These are phyloP conservation scores for Mortierella sp. DNA, from an alignment of 371 early-diverging fungal species.

Conservation along the genomic window DNA sequence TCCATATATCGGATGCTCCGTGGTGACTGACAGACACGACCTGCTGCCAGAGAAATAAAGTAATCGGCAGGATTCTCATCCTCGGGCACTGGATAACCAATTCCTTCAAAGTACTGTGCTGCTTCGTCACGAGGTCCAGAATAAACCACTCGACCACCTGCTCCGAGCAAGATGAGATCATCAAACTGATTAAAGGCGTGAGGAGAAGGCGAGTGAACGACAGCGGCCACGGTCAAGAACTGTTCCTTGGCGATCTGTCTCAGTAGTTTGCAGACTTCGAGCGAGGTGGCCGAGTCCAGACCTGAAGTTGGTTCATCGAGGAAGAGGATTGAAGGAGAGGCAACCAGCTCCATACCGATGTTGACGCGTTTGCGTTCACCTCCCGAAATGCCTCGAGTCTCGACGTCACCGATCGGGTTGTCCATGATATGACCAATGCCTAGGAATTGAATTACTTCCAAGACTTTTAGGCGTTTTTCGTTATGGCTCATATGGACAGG, in stretches of 20 bases:
- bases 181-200: slow-evolving; percentile 71
- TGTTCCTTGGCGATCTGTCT: slow-evolving; percentile 66
- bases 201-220: slow-evolving; percentile 82
- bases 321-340: slow-evolving; percentile 81
- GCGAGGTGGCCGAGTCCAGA: slow-evolving; percentile 78
- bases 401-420: slow-evolving; percentile 73
- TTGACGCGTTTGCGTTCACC: slow-evolving; percentile 90
- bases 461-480: slow-evolving; percentile 62
- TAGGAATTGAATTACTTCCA: slow-evolving; percentile 68
- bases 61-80: slow-evolving; percentile 71
- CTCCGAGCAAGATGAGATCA: slow-evolving; percentile 73
- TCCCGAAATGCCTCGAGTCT: slow-evolving; percentile 80
- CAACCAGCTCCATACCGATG: slow-evolving; percentile 86
- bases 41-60: slow-evolving; percentile 59
- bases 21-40: slow-evolving; percentile 30
- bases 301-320: slow-evolving; percentile 92
- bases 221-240: slow-evolving; percentile 72
- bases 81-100: slow-evolving; percentile 69
- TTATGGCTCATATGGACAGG: slow-evolving; percentile 58
- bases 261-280: slow-evolving; percentile 70
- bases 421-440: slow-evolving; percentile 72
- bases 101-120: slow-evolving; percentile 58
- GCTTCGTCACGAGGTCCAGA: slow-evolving; percentile 63
- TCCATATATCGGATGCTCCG: slow-evolving; percentile 7
- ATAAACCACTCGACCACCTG: slow-evolving; percentile 73